Evolutionary conservation across 106 monocot species (phyloP), one percentile per base, ranked within the genome.

Genomic region (Narthecium ossifragum): DNA sequence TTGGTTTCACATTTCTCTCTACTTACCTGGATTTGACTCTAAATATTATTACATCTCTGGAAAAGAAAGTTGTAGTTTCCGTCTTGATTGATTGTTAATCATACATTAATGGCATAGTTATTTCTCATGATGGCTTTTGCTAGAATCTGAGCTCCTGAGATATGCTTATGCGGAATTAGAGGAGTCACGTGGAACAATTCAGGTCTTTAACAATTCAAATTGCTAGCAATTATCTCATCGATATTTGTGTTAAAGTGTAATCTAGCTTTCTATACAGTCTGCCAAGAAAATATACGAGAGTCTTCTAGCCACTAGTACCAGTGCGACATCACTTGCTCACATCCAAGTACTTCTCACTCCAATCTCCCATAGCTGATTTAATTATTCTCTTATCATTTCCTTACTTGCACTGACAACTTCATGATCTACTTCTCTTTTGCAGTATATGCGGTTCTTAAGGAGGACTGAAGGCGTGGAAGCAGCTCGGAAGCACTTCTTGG

Each of bases 91-190:
- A n/a, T n/a, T n/a, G n/a, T n/a, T n/a, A n/a, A n/a, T n/a, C n/a
- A n/a, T n/a, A n/a, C n/a, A n/a, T n/a, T n/a, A 6, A 37, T 37
- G 5, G 12, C 43, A 43, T 43, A 43, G 14, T 11, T 43, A 43
- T 43, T 17, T 13, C 43, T 43, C 17, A 43, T 43, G 43, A 3
- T 54, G 17, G 27, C 52, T 64, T 45, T 59, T 69, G 25, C 31
- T 77, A 98, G 98, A 91, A 66, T 91, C 86, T 62, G 81, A 83
- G 20, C 63, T 83, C 47, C 43, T 98, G 40, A 86, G 78, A 54
- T 98, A 98, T 77, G 98, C 91, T 41, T 98, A 68, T 91, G 98
- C 91, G 15, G 98, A 98, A 59, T 32, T 91, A 51, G 98, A 98
- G 71, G 98, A 98, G 58, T 84, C 80, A 57, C 82, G 87, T 58